These are phyloP conservation scores for Geotrichum macrosporum DNA, from an alignment of 1,139 yeast species.

Conservation along the genomic window DNA sequence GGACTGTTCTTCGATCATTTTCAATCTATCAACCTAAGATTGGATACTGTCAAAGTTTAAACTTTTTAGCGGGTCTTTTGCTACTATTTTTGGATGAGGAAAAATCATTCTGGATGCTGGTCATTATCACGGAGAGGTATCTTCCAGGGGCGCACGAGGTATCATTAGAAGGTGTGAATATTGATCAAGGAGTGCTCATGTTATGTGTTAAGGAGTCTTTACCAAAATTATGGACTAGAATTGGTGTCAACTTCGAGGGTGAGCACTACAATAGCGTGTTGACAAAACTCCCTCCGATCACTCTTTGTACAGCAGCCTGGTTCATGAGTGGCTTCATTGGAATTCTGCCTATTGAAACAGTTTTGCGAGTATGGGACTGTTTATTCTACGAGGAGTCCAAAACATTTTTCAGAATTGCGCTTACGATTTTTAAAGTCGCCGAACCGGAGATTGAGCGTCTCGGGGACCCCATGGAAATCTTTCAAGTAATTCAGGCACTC, in stretches of 20 bases:
- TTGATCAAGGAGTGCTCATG: slow-evolving; percentile 93
- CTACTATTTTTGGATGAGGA: slow-evolving; percentile 85
- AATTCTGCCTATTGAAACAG: slow-evolving; percentile 78
- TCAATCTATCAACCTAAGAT: slow-evolving; percentile 83
- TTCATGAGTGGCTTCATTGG: slow-evolving; percentile 95
- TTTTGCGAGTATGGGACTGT: slow-evolving; percentile 89
- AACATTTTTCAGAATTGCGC: slow-evolving; percentile 73
- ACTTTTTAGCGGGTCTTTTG: slow-evolving; percentile 82
- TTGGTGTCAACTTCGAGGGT: slow-evolving; percentile 42
- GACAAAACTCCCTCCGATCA: slow-evolving; percentile 77
- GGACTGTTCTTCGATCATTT: slow-evolving; percentile 80
- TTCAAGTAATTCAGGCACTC: slow-evolving; percentile 76
- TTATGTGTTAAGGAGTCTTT: slow-evolving; percentile 76
- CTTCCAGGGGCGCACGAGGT: slow-evolving; percentile 91
- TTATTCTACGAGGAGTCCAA: slow-evolving; percentile 89
- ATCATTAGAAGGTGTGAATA: slow-evolving; percentile 86
- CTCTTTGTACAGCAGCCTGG: slow-evolving; percentile 95
- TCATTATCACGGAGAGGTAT: slow-evolving; percentile 76
- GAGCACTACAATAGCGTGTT: slow-evolving; percentile 57
- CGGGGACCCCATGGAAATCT: slow-evolving; percentile 75
- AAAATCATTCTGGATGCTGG: slow-evolving; percentile 91
- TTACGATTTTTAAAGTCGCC: slow-evolving; percentile 75
- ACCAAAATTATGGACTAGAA: slow-evolving; percentile 70
- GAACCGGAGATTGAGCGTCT: slow-evolving; percentile 55
- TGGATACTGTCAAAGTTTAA: slow-evolving; percentile 93